Evolutionary conservation across 768 basidiomycete species (phyloP), one percentile per base, ranked within the genome.

Genomic region (Lactifluus hygrophoroides): DNA sequence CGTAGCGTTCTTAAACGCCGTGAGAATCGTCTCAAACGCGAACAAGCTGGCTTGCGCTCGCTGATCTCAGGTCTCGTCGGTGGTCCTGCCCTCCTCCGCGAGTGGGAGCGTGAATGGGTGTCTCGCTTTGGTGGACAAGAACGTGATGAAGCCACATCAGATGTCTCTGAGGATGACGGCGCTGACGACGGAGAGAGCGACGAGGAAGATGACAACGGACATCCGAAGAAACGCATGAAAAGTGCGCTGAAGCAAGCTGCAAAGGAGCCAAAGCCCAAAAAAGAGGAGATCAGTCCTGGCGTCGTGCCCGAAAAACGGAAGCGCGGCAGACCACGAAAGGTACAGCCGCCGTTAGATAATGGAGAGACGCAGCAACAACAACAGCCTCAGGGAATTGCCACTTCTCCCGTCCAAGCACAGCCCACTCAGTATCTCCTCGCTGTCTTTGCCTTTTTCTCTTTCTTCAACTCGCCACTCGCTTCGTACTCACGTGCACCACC

Each of bases 391-490:
- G 54, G 25, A 27, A 60, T 65, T 17, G 58, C 54, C 9, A 47
- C 55, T 23, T 57, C 65, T 19, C 57, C 56, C 14, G 63, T 59
- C 45, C 65, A 62, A 38, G 37, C 11, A n/a, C 57, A 61, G 44
- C 53, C 59, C 50, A 42, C 52, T 11, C 88, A 90, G 61, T 90
- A 87, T 69, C 83, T 92, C 51, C 81, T 93, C 47, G 89, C 88
- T 27, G 82, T 82, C 27, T 92, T 92, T 65, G 87, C 88, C 0
- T 76, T 92, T 54, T 90, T 93, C 73, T 90, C 88, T 0, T 87
- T 92, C 72, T 88, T 90, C 75, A 90, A 88, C 65, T 86, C 85
- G 0, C 83, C 86, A 2, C 69, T 88, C 17, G 77, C 84, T 0
- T 75, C 76, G 0, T 69, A 73, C 6, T 63, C 69, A 28, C 66